Evolutionary conservation across 2,329 filamentous ascomycete species (phyloP).

Genomic region (Aspergillus pseudotamarii): DNA sequence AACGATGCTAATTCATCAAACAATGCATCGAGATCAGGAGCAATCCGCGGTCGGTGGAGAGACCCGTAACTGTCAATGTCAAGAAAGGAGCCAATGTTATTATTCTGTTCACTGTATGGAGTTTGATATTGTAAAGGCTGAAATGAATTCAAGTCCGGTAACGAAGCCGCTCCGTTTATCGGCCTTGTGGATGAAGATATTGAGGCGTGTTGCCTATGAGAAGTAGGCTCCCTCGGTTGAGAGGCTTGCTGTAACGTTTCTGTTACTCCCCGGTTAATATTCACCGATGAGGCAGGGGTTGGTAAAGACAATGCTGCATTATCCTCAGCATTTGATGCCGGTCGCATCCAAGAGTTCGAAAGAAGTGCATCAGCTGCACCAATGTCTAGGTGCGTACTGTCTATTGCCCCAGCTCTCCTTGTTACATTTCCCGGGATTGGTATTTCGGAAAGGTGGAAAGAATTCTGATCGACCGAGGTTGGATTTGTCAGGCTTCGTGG

Average conservation of each 20-base stretch:
- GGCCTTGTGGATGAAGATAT: constrained; percentile 25
- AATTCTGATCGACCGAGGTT: constrained; percentile 3
- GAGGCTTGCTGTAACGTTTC: constrained; percentile 24
- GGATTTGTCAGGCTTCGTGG: constrained; percentile 12
- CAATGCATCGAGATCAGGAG: constrained; percentile 51
- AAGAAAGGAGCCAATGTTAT: constrained; percentile 30
- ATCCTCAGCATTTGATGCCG: constrained; percentile 30
- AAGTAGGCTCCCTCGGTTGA: constrained; percentile 20
- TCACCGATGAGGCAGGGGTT: constrained; percentile 32
- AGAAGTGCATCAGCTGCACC: constrained; percentile 26
- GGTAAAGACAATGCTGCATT: constrained; percentile 27
- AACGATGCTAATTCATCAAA: constrained; percentile 62
- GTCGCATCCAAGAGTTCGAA: constrained; percentile 32
- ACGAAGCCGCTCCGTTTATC: constrained; percentile 20
- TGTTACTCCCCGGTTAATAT: constrained; percentile 19
- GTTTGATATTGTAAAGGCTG: constrained; percentile 29
- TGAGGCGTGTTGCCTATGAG: constrained; percentile 17
- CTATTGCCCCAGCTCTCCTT: constrained; percentile 10
- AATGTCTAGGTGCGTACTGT: constrained; percentile 14
- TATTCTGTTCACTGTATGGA: constrained; percentile 30
- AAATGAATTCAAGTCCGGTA: constrained; percentile 28
- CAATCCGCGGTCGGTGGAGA: constrained; percentile 34
- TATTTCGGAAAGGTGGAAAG: constrained; percentile 2
- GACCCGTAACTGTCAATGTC: constrained; percentile 34
- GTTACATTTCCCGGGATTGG: constrained; percentile 1